These are phyloP conservation scores for Neodidymelliopsis sp. DNA, from an alignment of 2,329 filamentous ascomycete species.

Conservation along the genomic window DNA sequence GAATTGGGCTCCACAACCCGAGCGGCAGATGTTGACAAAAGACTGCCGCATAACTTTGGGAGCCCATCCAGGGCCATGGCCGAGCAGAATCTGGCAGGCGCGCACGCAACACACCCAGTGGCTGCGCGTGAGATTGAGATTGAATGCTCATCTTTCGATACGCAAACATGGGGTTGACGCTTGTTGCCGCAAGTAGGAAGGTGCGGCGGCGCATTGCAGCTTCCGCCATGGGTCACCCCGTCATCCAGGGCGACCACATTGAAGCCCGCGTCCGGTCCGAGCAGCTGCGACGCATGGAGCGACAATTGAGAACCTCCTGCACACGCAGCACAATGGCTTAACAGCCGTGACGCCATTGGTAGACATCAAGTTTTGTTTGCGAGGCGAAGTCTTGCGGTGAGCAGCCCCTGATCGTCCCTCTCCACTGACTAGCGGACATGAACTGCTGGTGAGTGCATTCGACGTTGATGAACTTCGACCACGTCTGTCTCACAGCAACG, in stretches of 20 bases:
- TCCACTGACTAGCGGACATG: conserved; percentile 21
- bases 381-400: conserved; percentile 24
- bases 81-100: conserved; percentile 8
- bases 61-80: conserved; percentile 9
- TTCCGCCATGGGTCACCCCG: conserved; percentile 24
- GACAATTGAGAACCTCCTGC: conserved; percentile 16
- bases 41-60: conserved; percentile 10
- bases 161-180: conserved; percentile 17
- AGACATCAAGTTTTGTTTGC: conserved; percentile 11
- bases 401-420: conserved; percentile 33
- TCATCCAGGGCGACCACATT: conserved; percentile 32
- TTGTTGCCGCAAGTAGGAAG: conserved; percentile 36
- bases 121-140: conserved; percentile 6
- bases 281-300: conserved; percentile 26
- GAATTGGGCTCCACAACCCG: conserved; percentile 33
- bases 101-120: conserved; percentile 2
- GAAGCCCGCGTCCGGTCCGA: conserved; percentile 28
- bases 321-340: conserved; percentile 20
- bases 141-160: conserved; percentile 14
- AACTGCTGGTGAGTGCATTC: conserved; percentile 32
- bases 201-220: conserved; percentile 29
- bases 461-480: conserved; percentile 16
- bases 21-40: conserved; percentile 11
- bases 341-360: conserved; percentile 23
- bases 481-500: conserved; percentile 8